Conservation (phyloP, 306 rosid species). For the Lablab purpureus region DNA sequence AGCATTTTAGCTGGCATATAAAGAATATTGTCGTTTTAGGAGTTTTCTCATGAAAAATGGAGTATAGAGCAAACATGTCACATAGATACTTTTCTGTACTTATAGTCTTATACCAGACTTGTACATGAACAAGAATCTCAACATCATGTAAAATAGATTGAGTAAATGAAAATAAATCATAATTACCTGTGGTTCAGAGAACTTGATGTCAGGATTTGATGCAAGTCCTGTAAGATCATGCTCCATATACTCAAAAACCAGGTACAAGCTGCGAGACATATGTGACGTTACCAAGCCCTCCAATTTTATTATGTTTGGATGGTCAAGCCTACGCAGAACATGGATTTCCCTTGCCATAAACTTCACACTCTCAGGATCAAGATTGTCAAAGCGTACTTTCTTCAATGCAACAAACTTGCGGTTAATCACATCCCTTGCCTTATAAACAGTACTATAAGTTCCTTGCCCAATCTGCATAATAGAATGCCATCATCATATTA, state of each 20-base stretch:
- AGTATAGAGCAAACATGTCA: neutral
- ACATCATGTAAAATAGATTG: neutral
- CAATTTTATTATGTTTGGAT: constrained; percentile 87
- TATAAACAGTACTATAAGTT: constrained; percentile 92
- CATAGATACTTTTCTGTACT: neutral
- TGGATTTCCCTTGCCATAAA: constrained; percentile 98
- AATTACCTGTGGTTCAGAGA: constrained; percentile 88
- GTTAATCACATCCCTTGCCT: constrained; percentile 81
- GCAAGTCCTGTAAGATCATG: constrained; percentile 97
- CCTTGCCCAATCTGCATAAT: constrained; percentile 95
- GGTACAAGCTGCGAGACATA: constrained; percentile 88
- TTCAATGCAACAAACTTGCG: constrained; percentile 87
- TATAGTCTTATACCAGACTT: neutral
- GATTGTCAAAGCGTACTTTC: constrained; percentile 93
- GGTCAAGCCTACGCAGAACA: constrained; percentile 87
- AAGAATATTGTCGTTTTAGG: constrained; percentile 35
- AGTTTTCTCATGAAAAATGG: constrained; percentile 32
- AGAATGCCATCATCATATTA: constrained; percentile 43
- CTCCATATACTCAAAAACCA: constrained; percentile 96
- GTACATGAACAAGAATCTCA: constrained; percentile 3
- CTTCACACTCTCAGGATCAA: constrained; percentile 92
- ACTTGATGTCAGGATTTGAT: constrained; percentile 78
- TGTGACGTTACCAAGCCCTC: constrained; percentile 87
- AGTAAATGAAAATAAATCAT: constrained; percentile 36
- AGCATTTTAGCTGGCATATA: constrained; percentile 80